Base-by-base conservation (phyloP, 106 monocot genomes). In the Dendrobium huoshanense region DNA sequence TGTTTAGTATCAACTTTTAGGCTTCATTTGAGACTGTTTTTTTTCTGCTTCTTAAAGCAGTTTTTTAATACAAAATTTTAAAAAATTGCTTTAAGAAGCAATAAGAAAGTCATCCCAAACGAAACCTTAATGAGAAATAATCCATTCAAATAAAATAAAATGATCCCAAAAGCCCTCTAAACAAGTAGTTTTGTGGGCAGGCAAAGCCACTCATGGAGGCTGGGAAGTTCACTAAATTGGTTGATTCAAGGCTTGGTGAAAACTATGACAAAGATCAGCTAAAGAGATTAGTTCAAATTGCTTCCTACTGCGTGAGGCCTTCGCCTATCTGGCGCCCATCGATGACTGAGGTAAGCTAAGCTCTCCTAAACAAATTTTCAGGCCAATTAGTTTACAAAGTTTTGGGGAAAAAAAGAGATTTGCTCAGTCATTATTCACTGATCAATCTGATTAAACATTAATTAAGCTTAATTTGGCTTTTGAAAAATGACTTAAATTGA, bases 291-390 rank as follows among this genome's bases (percentile, higher is more conserved):
- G 90, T 88, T 24, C 58, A 83, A 1, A 80, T 78, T 58, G 93
- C 90, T 18, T 87, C 93, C 4, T 79, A 81, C 59, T 93, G 93
- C 78, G 55, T 90, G 2, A 77, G 85, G 74, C 86, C 87, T 33
- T 85, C 93, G 7, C 80, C 93, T 1, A 77, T 85, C 13, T 90
- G 84, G 85, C 88, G 93, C 1, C 93, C 93, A 15, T 77, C 88
- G 15, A 90, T 93, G 83, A 84, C 8, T 18, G 87, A 93, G 90
- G 93, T 92, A 86, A 61, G 27, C 16, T 15, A 37, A 37, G 37
- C 37, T 37, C 37, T 37, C 37, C 37, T 37, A 37, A 37, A 37
- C 37, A 37, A 37, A 37, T 31, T 48, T 18, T 58, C 19, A n/a
- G 16, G 7, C 15, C 48, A 18, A 27, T 65, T 33, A 16, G 10